Evolutionary conservation across 2,329 filamentous ascomycete species (phyloP).

Genomic region (Penicillium concentricum): DNA sequence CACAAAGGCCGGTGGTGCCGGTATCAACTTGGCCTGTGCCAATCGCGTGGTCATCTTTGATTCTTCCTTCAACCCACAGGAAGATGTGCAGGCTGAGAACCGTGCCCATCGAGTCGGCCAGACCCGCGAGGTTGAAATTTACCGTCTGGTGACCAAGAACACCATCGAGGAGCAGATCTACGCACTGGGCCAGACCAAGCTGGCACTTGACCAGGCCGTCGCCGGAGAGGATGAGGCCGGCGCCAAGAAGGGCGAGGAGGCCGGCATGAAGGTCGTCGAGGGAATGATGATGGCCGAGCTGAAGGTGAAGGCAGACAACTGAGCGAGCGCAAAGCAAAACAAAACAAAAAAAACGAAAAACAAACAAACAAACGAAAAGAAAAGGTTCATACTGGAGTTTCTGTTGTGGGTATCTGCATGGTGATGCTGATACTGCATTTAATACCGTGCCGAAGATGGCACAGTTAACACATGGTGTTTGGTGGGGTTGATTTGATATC

Average conservation of each 20-base stretch:
- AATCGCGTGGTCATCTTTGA: conserved; percentile 99
- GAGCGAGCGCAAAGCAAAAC: conserved; percentile 14
- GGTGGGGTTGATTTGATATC: background rate
- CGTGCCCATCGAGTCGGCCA: conserved; percentile 93
- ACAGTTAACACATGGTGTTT: conserved; percentile 7
- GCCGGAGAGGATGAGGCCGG: conserved; percentile 59
- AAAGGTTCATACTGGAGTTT: background rate
- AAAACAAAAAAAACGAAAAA: background rate
- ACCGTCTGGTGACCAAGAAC: conserved; percentile 73
- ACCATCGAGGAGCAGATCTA: conserved; percentile 95
- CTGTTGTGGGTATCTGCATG: conserved; percentile 10
- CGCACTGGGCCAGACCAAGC: conserved; percentile 85
- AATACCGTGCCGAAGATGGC: background rate
- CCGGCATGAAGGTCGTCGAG: conserved; percentile 51
- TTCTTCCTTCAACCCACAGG: conserved; percentile 94
- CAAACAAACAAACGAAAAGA: background rate
- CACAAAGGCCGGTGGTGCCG: conserved; percentile 92
- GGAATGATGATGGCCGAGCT: conserved; percentile 50
- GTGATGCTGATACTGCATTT: background rate
- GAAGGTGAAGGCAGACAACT: conserved; percentile 8
- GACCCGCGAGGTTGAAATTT: conserved; percentile 83
- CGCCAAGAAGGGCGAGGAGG: conserved; percentile 49
- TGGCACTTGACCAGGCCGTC: conserved; percentile 78
- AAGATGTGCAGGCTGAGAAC: conserved; percentile 98
- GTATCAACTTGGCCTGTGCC: conserved; percentile 90